Percentiles rank a stretch among this genome's conserved stretches.
These are phyloP conservation scores for Agaricus blazei DNA, from an alignment of 768 basidiomycete genomes.

Conservation along the genomic window DNA sequence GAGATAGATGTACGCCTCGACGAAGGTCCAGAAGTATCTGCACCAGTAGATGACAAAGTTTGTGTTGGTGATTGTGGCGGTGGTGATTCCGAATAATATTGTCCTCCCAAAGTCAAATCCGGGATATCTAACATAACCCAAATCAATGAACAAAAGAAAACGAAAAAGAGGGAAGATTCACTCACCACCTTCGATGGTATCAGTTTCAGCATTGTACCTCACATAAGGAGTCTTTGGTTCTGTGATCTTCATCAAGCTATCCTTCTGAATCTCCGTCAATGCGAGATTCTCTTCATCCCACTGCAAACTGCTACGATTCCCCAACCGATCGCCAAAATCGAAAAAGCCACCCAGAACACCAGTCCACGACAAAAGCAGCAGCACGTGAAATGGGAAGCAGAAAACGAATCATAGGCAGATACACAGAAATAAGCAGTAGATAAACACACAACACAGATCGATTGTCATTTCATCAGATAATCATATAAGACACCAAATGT, in stretches of 20 bases:
- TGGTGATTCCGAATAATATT: constrained; percentile 26
- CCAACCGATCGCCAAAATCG: not conserved
- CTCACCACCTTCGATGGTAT: constrained; percentile 78
- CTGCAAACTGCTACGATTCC: constrained; percentile 55
- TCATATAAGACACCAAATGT: not conserved
- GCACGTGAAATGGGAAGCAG: no score
- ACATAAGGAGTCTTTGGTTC: constrained; percentile 98
- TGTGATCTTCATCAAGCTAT: constrained; percentile 97
- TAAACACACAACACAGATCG: no score
- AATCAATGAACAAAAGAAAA: not conserved
- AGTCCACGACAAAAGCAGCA: not conserved
- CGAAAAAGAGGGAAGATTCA: constrained; percentile 1
- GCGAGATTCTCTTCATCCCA: constrained; percentile 97
- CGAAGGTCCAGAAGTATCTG: constrained; percentile 59
- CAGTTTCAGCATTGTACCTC: constrained; percentile 83
- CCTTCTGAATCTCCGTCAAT: constrained; percentile 89
- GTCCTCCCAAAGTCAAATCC: constrained; percentile 55
- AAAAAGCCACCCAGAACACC: not conserved
- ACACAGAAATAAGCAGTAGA: no score
- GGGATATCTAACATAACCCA: constrained; percentile 64
- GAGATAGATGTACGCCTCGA: constrained; percentile 75
- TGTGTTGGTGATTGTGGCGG: constrained; percentile 24
- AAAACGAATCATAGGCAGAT: not conserved
- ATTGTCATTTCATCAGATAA: not conserved
- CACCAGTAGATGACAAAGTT: constrained; percentile 54